Base-by-base conservation (phyloP, 2,329 filamentous ascomycete species). In the Cladorrhinum sp. region DNA sequence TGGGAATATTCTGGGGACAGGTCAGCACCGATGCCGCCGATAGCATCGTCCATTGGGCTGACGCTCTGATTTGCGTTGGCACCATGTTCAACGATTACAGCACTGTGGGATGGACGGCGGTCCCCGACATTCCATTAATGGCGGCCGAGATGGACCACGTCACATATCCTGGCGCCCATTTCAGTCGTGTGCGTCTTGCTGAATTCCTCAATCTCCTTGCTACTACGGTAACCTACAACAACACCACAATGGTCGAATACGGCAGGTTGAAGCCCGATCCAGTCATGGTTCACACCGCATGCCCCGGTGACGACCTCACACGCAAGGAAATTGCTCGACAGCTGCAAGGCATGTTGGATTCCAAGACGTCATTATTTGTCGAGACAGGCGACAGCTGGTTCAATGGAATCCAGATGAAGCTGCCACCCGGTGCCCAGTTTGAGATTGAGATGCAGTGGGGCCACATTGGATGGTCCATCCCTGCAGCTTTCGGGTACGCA, bases 381-480 rank as follows among this genome's bases (percentile, higher is more conserved):
- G 68, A 70, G 61, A 70, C 68, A 2, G 68, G 68, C 9, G 68
- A 70, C 63, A 67, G 65, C 55, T 70, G 68, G 68, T 70, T 70
- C 66, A 70, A 70, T 60, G 68, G 68, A 58, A 66, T 67, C n/a
- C 64, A 66, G 57, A 63, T 70, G 25, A 53, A 55, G 50, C 63
- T 70, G 9, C 68, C 68, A 12, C 61, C 55, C 13, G 69, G 67
- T 12, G 67, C 69, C 12, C 62, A 66, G 49, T 70, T 69, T 55
- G 68, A 70, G 66, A 71, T 69, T 52, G 68, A 70, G 66, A 71
- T 70, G 68, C 68, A 69, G 48, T 71, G 68, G 69, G 69, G 69
- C 27, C 67, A 70, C 59, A 71, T 71, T 27, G 68, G 68, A 49
- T 71, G 69, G 68, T 67, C 66, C 16, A 64, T 71, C 24, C 68